Conservation (phyloP, 768 basidiomycete species). For the Macrolepiota fuliginosa region DNA sequence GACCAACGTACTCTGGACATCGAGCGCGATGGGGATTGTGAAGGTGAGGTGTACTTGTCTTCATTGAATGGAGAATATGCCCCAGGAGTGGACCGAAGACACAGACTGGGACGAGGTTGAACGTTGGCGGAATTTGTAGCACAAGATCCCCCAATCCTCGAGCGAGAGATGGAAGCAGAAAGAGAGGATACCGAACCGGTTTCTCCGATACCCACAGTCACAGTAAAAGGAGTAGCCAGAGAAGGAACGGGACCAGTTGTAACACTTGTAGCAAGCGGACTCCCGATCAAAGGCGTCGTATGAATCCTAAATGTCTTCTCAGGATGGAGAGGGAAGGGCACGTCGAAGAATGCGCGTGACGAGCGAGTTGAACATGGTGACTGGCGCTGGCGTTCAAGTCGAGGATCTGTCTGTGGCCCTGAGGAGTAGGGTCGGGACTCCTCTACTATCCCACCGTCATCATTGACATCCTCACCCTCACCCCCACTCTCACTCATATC, state of each 20-base stretch:
- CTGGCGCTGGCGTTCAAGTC: neutral
- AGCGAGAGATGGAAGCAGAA: neutral
- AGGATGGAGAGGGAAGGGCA: constrained; percentile 6
- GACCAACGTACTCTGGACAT: too few relatives aligned
- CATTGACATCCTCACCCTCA: neutral
- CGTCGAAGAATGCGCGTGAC: neutral
- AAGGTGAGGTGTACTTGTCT: too few relatives aligned
- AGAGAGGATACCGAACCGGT: neutral
- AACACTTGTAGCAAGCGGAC: neutral
- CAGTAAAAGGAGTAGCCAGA: neutral
- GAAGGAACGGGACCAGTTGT: neutral
- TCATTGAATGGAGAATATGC: neutral
- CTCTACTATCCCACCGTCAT: neutral
- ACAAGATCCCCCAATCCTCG: neutral
- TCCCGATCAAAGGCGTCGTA: neutral
- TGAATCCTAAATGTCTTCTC: constrained; percentile 11
- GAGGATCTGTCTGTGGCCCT: neutral
- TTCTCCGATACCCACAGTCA: too few relatives aligned
- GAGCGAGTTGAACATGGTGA: neutral
- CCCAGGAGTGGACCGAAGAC: neutral
- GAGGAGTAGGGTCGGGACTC: neutral
- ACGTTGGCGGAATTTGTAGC: too few relatives aligned
- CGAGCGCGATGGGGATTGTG: too few relatives aligned
- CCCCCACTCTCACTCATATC: neutral
- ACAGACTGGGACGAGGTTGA: neutral